Base-by-base conservation (phyloP, 208 protist species). In the Leishmania tarentolae region DNA sequence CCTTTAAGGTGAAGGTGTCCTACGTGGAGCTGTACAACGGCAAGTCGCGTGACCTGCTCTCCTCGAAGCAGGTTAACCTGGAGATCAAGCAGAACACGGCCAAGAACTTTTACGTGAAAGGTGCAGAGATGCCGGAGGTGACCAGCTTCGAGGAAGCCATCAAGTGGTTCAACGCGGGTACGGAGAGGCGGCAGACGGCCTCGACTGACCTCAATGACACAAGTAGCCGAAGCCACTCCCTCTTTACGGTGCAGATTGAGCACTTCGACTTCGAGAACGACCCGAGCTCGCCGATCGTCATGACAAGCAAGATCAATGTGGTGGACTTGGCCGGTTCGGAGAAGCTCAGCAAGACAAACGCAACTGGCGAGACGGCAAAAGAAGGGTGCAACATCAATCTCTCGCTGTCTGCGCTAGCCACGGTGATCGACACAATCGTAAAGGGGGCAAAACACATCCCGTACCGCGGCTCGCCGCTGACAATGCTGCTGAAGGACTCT, bases 321-420 rank as follows among this genome's bases (percentile, higher is more conserved):
- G 96, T 99, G 46, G 98, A 99, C 82, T 84, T 99, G n/a, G 98
- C 98, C 42, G 98, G 98, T 9, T 97, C 91, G 37, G 98, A 99
- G 81, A 93, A 97, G 85, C 86, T 97, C 61, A 95, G 92, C 83
- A 96, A 96, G 83, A 99, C 98, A 13, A 98, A 97, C 73, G 95
- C 98, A 21, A 96, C 94, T 11, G 98, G 98, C 42, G 91, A 98
- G 53, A 95, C 93, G 44, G 91, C 98, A 31, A 98, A 97, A 86
- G 97, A 99, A 78, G 97, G 95, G 17, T 95, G 92, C 79, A 98
- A 97, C 83, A 99, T 99, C 69, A 99, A 99, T 84, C 80, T 98
- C 24, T 98, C 96, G 37, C 91, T 99, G 37, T 98, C 94, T 28
- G 92, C 91, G 1, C 87, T 99, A 15, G 98, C 91, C 37, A 98